Conservation (phyloP, 2,329 filamentous ascomycete species). For the Colletotrichum sp. region DNA sequence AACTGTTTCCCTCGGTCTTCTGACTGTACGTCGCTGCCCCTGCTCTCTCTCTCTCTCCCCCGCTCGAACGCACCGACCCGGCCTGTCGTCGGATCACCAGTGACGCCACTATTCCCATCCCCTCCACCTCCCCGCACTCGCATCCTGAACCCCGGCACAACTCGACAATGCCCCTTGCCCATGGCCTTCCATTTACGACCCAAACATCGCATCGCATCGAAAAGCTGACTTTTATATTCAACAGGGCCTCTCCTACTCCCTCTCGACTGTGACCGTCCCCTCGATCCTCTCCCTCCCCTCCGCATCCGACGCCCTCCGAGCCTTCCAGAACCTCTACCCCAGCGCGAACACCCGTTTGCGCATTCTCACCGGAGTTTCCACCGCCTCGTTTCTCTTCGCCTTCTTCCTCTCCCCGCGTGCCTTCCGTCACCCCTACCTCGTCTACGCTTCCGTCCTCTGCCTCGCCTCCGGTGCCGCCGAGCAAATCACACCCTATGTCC, state of each 20-base stretch:
- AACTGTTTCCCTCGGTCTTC: constrained; percentile 83
- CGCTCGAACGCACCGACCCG: not conserved
- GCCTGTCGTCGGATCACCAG: not conserved
- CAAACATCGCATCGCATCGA: not conserved
- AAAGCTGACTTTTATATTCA: not conserved
- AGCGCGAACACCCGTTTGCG: constrained; percentile 70
- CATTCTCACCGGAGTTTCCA: constrained; percentile 71
- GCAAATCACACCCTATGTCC: constrained; percentile 50
- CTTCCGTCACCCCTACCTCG: constrained; percentile 84
- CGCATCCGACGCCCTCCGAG: constrained; percentile 71
- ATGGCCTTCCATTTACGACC: not conserved
- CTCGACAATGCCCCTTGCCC: not conserved
- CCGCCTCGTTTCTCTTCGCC: constrained; percentile 76
- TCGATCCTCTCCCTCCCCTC: constrained; percentile 82
- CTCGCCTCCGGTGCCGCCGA: constrained; percentile 64
- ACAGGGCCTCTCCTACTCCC: constrained; percentile 88
- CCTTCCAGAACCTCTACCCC: constrained; percentile 71
- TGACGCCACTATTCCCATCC: constrained; percentile 17
- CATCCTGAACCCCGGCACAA: not conserved
- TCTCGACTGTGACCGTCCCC: constrained; percentile 79
- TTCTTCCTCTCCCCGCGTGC: constrained; percentile 78
- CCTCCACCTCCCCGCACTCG: constrained; percentile 13
- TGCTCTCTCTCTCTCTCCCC: not conserved
- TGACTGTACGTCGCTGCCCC: constrained; percentile 70
- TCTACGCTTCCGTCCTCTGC: constrained; percentile 81